Conservation (phyloP, 495 filamentous ascomycete species). For the Hypoxylon fragiforme region DNA sequence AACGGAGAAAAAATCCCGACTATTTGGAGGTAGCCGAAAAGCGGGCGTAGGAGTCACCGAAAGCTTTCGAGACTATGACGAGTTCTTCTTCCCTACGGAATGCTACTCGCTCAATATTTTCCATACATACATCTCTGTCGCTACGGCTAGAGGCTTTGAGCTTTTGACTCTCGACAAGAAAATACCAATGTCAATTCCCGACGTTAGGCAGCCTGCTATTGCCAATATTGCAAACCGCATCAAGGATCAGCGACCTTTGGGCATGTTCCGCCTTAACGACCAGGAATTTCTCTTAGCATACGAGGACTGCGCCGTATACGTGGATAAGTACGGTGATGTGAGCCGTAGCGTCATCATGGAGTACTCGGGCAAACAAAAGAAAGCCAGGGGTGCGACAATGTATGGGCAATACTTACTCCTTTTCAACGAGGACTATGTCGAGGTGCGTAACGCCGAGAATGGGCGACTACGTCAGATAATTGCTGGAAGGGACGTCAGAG, state of each 20-base stretch:
- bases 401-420: conserved; percentile 81
- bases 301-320: conserved; percentile 93
- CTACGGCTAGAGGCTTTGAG: conserved; percentile 91
- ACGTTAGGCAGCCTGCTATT: conserved; percentile 74
- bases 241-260: conserved; percentile 77
- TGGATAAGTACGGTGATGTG: conserved; percentile 97
- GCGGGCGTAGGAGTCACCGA: conserved; percentile 73
- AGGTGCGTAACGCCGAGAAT: conserved; percentile 96
- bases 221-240: conserved; percentile 80
- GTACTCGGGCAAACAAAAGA: conserved; percentile 87
- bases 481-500: conserved; percentile 80
- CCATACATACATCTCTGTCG: conserved; percentile 86
- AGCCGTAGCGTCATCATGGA: conserved; percentile 93
- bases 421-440: conserved; percentile 88
- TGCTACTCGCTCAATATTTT: conserved; percentile 95
- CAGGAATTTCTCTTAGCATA: conserved; percentile 93
- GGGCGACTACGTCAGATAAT: conserved; percentile 93
- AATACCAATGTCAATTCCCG: conserved; percentile 84
- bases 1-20: conserved; percentile 70
- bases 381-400: conserved; percentile 72
- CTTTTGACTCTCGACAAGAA: conserved; percentile 97
- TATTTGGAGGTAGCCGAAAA: conserved; percentile 60
- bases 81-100: conserved; percentile 98
- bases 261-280: conserved; percentile 95
- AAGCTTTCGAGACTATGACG: conserved; percentile 96